Base-by-base conservation (phyloP, 495 filamentous ascomycete genomes). In the Tetracladium marchalianum region DNA sequence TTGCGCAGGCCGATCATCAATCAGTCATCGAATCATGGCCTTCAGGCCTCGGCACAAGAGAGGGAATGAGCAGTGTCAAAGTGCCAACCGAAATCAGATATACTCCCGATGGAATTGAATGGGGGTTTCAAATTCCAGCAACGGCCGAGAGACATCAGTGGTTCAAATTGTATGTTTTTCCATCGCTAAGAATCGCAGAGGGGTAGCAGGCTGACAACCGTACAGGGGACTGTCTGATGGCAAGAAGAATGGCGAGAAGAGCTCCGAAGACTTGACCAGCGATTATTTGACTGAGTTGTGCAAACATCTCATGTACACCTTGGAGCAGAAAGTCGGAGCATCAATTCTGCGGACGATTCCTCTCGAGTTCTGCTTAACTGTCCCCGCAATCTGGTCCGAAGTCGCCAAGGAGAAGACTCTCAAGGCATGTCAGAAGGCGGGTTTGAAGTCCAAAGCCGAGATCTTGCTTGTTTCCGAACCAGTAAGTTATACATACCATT, bases 331-430 rank as follows among this genome's bases (percentile, higher is more conserved):
- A 24, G 49, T 71, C 4, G 67, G 68, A 6, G 35, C 59, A 1
- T 49, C 51, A 6, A 59, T 69, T 12, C 51, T 77, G 13, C 54
- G 61, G 0, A 62, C 52, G 15, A 70, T 62, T 24, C 55, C 57
- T 0, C 53, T 72, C 11, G 60, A 69, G 45, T 69, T 70, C 43
- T 58, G 76, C 31, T 59, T 78, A 31, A 77, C 73, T 0, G 75
- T 78, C 1, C 76, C 76, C 0, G 75, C 74, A 0, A 64, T 78
- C 17, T 78, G 76, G 77, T 66, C 66, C 13, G 75, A 78, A 11
- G 50, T 55, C 6, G 72, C 74, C 5, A 75, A 77, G 46, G 54
- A 66, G 10, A 63, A 61, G 45, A 76, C 70, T 0, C 57, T 61
- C 45, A 36, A 55, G 22, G 72, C 71, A 43, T 70, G 70, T n/a